Evolutionary conservation across 306 rosid species (phyloP), one percentile per base, ranked within the genome.

Genomic region (Vachellia collinsii): DNA sequence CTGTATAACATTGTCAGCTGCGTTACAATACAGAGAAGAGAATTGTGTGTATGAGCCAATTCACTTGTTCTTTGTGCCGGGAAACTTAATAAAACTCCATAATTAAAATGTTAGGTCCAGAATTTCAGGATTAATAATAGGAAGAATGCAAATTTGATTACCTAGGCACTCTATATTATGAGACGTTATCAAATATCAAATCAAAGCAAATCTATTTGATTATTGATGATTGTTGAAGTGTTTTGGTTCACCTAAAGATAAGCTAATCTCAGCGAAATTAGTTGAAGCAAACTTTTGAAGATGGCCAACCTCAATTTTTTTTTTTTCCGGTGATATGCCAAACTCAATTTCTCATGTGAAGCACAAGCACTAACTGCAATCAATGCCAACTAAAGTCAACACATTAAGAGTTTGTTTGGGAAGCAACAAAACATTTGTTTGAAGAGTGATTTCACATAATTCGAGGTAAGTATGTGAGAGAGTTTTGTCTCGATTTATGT

Each of bases 261-360:
- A 43, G 56, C 38, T 44, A 44, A 68, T 70, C 56, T 44, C 53
- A 43, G 56, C 74, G 38, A 22, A 70, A 20, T 43, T 44, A 69
- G 74, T 22, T 70, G 38, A 5, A 44, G n/a, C 2, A 69, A 43
- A 22, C 38, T 70, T 20, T 12, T 20, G 37, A 50, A 69, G 25
- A 69, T 42, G 53, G 37, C 39, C 73, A n/a, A 42, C 42, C 34
- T 20, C 37, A 42, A 67, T n/a, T 42, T 69, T 29, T n/a, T n/a
- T n/a, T n/a, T n/a, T n/a, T n/a, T n/a, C n/a, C n/a, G n/a, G n/a
- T n/a, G n/a, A n/a, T n/a, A n/a, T n/a, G 2, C 34, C 34, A 29
- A 42, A 69, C 34, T 20, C 53, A 42, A 67, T 10, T 42, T 69
- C 36, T 69, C 16, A 5, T 69, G 73, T 10, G 56, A 70, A 43